These are phyloP conservation scores for Cucurbita moschata DNA, from an alignment of 306 rosid genomes.

Conservation along the genomic window DNA sequence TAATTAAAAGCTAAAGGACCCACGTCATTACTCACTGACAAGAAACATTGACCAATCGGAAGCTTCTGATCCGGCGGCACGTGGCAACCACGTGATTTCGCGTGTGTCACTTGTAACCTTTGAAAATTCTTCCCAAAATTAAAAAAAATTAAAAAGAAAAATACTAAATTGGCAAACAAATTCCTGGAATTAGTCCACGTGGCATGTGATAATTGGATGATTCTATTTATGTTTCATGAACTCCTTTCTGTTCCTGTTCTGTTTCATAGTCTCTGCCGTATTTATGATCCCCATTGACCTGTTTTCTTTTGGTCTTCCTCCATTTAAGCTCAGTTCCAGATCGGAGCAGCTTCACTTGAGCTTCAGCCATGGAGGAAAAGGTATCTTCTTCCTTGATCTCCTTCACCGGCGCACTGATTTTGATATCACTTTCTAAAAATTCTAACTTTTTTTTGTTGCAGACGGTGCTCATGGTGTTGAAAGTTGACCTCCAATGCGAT, in stretches of 20 bases:
- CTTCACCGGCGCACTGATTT: not conserved
- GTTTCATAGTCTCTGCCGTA: not conserved
- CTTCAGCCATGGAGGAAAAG: slow-evolving; percentile 3
- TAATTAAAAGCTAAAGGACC: not conserved
- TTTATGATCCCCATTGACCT: not conserved
- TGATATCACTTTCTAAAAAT: too few relatives aligned
- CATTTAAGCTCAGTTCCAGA: not conserved
- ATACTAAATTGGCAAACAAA: too few relatives aligned
- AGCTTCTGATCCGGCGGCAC: too few relatives aligned
- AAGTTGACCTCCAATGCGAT: slow-evolving; percentile 57
- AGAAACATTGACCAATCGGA: too few relatives aligned
- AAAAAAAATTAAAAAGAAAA: too few relatives aligned
- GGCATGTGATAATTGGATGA: too few relatives aligned
- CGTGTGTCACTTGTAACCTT: too few relatives aligned
- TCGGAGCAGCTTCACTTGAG: not conserved
- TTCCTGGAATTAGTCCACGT: too few relatives aligned
- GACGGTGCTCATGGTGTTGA: slow-evolving; percentile 43
- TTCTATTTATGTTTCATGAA: too few relatives aligned
- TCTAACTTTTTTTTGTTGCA: slow-evolving; percentile 2
- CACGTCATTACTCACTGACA: too few relatives aligned
- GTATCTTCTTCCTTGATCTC: not conserved
- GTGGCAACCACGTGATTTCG: too few relatives aligned
- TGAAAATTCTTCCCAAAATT: too few relatives aligned
- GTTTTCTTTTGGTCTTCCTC: not conserved
- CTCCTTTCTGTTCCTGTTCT: not conserved